These are phyloP conservation scores for Withania somnifera DNA, from an alignment of 305 asterid species.

Conservation along the genomic window DNA sequence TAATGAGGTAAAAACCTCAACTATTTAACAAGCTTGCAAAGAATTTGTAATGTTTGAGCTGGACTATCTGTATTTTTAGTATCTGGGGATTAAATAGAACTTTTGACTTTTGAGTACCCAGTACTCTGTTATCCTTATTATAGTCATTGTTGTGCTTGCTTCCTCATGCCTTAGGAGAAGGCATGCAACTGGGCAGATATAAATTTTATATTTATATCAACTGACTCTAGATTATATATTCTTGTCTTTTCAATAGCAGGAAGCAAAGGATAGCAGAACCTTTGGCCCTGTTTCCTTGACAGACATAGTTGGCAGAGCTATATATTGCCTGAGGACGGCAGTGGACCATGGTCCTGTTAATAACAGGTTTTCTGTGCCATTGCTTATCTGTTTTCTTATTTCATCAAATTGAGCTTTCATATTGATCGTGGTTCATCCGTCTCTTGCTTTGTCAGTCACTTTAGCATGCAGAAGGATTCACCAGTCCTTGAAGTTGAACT, in stretches of 20 bases:
- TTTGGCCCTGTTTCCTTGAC: conserved; percentile 72
- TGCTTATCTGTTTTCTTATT: not conserved
- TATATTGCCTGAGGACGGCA: conserved; percentile 65
- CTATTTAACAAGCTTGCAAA: no score
- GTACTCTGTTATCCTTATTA: not conserved
- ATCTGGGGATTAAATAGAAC: not conserved
- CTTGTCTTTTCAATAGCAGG: conserved; percentile 34
- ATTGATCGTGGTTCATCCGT: not conserved
- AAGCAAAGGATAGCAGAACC: conserved; percentile 69
- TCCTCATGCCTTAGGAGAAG: not conserved
- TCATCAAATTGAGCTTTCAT: not conserved
- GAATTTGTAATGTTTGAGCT: not conserved
- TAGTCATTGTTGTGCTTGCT: not conserved
- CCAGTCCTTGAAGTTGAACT: conserved; percentile 72
- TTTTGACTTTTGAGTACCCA: not conserved
- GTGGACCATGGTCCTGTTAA: conserved; percentile 84
- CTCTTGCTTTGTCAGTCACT: conserved; percentile 26
- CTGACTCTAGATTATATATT: not conserved
- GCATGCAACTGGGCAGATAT: not conserved
- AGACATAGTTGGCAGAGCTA: conserved; percentile 63
- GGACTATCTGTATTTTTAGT: not conserved
- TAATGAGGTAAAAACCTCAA: no score
- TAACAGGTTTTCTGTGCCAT: conserved; percentile 45
- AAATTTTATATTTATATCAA: no score
- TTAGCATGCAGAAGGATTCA: conserved; percentile 41